phyloP scores from a whole-genome alignment of 805 yeast genomes.

The Wickerhamomyces silvicola region DNA sequence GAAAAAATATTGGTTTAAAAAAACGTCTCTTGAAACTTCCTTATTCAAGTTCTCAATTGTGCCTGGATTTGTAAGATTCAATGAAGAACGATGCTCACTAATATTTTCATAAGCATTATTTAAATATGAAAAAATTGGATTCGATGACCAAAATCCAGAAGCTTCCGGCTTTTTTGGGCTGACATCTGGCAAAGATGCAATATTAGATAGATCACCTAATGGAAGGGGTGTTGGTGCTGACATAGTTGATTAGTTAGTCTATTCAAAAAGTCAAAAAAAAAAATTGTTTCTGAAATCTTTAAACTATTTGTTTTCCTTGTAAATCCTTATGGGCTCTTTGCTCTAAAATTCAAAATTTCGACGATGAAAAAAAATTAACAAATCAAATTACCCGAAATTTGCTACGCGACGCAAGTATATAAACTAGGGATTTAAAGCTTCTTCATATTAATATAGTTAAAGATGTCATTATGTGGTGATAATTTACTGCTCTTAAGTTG shows the following conservation, averaged over 20 bases:
- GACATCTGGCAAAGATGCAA: constrained; percentile 55
- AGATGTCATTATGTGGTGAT: no score
- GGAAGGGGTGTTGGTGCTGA: constrained; percentile 38
- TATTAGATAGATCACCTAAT: constrained; percentile 54
- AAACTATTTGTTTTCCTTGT: background rate
- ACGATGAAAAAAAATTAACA: constrained; percentile 1
- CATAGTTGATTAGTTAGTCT: no score
- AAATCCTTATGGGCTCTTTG: background rate
- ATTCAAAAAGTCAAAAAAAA: no score
- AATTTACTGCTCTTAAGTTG: no score
- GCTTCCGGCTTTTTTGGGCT: constrained; percentile 47
- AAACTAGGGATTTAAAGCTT: no score
- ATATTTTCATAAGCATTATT: constrained; percentile 70
- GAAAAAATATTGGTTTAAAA: constrained; percentile 82
- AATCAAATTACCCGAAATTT: no score
- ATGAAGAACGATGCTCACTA: constrained; percentile 69
- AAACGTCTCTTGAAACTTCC: constrained; percentile 92
- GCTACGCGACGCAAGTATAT: no score
- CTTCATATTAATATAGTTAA: no score
- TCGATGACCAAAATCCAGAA: constrained; percentile 67
- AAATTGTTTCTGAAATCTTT: no score
- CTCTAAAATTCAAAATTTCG: constrained; percentile 1
- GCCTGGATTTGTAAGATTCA: constrained; percentile 88
- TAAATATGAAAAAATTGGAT: constrained; percentile 75
- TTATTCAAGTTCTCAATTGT: constrained; percentile 88